phyloP scores from a whole-genome alignment of 768 basidiomycete genomes.

The Psilocybe azurescens region DNA sequence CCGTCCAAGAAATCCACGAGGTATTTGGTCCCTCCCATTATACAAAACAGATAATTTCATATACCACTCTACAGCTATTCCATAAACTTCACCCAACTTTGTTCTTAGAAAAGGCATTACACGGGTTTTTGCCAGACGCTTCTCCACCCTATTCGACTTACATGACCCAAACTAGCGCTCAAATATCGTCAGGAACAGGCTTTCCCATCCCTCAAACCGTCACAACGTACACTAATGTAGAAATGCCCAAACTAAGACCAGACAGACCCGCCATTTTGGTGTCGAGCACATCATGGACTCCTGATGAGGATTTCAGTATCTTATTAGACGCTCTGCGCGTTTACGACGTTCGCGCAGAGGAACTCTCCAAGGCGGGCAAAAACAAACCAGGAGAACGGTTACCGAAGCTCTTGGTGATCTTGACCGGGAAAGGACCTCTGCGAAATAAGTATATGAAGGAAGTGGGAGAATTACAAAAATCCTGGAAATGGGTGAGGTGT shows the following conservation, averaged over 20 bases:
- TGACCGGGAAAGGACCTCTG: constrained; percentile 92
- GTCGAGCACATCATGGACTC: constrained; percentile 96
- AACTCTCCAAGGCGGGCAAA: constrained; percentile 20
- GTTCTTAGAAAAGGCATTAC: constrained; percentile 35
- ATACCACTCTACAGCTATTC: constrained; percentile 48
- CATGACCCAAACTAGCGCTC: constrained; percentile 51
- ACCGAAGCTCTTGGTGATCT: constrained; percentile 80
- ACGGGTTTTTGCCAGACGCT: constrained; percentile 57
- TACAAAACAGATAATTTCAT: neutral
- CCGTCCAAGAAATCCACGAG: constrained; percentile 77
- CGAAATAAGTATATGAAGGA: constrained; percentile 74
- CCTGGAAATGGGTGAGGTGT: constrained; percentile 82
- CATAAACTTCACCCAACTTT: constrained; percentile 48
- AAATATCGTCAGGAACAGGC: constrained; percentile 17
- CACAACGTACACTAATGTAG: constrained; percentile 38
- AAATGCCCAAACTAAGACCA: constrained; percentile 53
- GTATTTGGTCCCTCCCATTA: constrained; percentile 40
- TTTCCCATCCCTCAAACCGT: constrained; percentile 28
- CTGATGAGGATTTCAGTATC: constrained; percentile 93
- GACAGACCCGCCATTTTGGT: constrained; percentile 89
- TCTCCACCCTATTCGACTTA: constrained; percentile 63
- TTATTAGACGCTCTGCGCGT: constrained; percentile 73
- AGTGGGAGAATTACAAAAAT: constrained; percentile 60
- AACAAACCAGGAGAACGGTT: constrained; percentile 34
- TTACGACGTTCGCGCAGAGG: constrained; percentile 68